Conservation (phyloP, 1,284 basidiomycete genomes). For the Baeospora myosura region DNA sequence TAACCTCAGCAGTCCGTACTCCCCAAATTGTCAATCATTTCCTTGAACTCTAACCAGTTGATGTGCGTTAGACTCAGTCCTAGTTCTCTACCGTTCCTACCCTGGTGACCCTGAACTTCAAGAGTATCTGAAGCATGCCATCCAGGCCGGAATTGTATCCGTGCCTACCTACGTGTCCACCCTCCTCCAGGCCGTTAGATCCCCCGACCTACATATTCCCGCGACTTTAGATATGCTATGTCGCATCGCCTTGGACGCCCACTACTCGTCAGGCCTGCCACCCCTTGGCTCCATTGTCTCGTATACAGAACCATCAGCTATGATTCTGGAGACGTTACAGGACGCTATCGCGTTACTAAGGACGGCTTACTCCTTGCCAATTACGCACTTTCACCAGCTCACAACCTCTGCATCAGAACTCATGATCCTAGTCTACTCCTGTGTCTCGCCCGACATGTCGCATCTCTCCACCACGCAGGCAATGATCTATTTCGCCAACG, state of each 20-base stretch:
- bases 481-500: slow-evolving; percentile 45
- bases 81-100: slow-evolving; percentile 56
- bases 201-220: slow-evolving; percentile 47
- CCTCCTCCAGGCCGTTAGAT: slow-evolving; percentile 41
- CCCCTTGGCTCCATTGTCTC: slow-evolving; percentile 47
- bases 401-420: slow-evolving; percentile 54
- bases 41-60: slow-evolving; percentile 1
- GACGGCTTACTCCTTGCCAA: slow-evolving; percentile 47
- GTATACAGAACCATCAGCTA: slow-evolving; percentile 36
- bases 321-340: slow-evolving; percentile 46
- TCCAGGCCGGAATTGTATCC: slow-evolving; percentile 49
- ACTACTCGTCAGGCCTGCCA: slow-evolving; percentile 50
- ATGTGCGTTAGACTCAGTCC: slow-evolving; percentile 58
- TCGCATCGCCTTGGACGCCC: slow-evolving; percentile 50
- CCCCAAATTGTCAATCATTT: slow-evolving; percentile 1
- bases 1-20: slow-evolving; percentile 41
- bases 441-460: slow-evolving; percentile 50
- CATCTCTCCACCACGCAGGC: slow-evolving; percentile 54
- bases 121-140: slow-evolving; percentile 53
- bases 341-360: slow-evolving; percentile 54
- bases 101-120: slow-evolving; percentile 57
- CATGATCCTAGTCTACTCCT: slow-evolving; percentile 50
- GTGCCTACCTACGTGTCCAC: slow-evolving; percentile 52
- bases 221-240: slow-evolving; percentile 65
- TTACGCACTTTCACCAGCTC: slow-evolving; percentile 49